These are phyloP conservation scores for Dactylis glomerata DNA, from an alignment of 176 grass and related monocot species.

Conservation along the genomic window DNA sequence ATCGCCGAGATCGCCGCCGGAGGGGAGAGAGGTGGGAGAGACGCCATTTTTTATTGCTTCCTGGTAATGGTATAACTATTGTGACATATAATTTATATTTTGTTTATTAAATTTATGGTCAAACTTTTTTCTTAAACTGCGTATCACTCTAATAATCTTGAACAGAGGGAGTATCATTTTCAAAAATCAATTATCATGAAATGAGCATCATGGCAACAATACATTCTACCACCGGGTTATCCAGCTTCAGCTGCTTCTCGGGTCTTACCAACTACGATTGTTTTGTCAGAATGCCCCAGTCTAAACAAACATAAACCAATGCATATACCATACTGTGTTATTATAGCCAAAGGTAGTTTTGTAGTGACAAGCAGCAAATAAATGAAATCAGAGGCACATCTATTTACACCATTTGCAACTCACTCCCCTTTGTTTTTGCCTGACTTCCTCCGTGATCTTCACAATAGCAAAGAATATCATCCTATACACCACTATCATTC, in stretches of 20 bases:
- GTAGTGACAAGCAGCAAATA: not conserved
- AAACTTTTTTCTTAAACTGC: too few relatives aligned
- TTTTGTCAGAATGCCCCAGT: not conserved
- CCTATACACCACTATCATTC: slow-evolving; percentile 39
- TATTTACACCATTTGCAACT: slow-evolving; percentile 14
- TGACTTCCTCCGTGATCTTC: slow-evolving; percentile 14
- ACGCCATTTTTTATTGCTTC: too few relatives aligned
- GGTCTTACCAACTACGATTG: not conserved
- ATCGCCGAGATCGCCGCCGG: too few relatives aligned
- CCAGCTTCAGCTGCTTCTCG: not conserved
- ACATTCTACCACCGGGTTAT: not conserved
- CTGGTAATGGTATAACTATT: too few relatives aligned
- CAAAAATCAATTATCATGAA: too few relatives aligned
- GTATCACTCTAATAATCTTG: too few relatives aligned
- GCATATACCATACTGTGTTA: not conserved
- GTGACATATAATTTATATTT: too few relatives aligned
- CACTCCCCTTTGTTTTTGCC: slow-evolving; percentile 1
- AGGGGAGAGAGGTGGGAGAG: too few relatives aligned
- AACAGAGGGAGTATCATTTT: too few relatives aligned
- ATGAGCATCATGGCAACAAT: too few relatives aligned
- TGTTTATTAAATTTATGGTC: too few relatives aligned
- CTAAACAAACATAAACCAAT: not conserved
- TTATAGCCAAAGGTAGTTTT: not conserved
- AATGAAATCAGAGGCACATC: not conserved
- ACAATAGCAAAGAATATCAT: slow-evolving; percentile 26